Evolutionary conservation across 768 basidiomycete genomes (phyloP).

Genomic region (Lyophyllum decastes): DNA sequence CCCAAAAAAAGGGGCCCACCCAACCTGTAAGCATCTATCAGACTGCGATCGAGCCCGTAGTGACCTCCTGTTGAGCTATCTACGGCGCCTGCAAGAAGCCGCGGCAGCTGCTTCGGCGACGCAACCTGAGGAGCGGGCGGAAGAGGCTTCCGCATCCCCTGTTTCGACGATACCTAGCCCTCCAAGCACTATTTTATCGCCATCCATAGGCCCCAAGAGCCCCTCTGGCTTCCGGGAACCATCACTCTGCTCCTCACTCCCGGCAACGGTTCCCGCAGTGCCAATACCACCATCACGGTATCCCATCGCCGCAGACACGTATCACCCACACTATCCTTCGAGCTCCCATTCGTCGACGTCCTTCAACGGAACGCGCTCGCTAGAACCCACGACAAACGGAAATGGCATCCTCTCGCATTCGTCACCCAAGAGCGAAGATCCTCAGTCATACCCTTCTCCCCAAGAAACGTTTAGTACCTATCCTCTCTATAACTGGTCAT

Average conservation of each 20-base stretch:
- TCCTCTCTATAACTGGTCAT: constrained; percentile 71
- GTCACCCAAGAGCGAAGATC: constrained; percentile 47
- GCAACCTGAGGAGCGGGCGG: constrained; percentile 35
- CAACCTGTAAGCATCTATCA: constrained; percentile 64
- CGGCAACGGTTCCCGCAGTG: constrained; percentile 37
- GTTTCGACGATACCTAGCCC: constrained; percentile 52
- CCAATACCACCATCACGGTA: constrained; percentile 68
- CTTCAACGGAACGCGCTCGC: constrained; percentile 38
- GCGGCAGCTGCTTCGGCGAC: constrained; percentile 55
- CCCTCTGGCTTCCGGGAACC: constrained; percentile 57
- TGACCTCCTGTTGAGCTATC: constrained; percentile 50
- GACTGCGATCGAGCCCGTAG: neutral
- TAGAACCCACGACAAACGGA: constrained; percentile 36
- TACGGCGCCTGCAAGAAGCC: constrained; percentile 80
- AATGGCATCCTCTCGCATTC: constrained; percentile 30
- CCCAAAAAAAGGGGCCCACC: constrained; percentile 94
- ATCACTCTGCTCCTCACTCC: constrained; percentile 36
- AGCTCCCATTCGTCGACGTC: constrained; percentile 36
- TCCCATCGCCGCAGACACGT: constrained; percentile 70
- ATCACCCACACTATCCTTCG: constrained; percentile 56
- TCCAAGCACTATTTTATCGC: constrained; percentile 45
- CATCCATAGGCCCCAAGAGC: constrained; percentile 43
- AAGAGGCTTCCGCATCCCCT: constrained; percentile 46
- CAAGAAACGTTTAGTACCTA: constrained; percentile 63
- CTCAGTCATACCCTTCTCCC: constrained; percentile 38